Evolutionary conservation across 2,329 filamentous ascomycete species (phyloP), one percentile per base, ranked within the genome.

Genomic region (Alternaria brassicicola): DNA sequence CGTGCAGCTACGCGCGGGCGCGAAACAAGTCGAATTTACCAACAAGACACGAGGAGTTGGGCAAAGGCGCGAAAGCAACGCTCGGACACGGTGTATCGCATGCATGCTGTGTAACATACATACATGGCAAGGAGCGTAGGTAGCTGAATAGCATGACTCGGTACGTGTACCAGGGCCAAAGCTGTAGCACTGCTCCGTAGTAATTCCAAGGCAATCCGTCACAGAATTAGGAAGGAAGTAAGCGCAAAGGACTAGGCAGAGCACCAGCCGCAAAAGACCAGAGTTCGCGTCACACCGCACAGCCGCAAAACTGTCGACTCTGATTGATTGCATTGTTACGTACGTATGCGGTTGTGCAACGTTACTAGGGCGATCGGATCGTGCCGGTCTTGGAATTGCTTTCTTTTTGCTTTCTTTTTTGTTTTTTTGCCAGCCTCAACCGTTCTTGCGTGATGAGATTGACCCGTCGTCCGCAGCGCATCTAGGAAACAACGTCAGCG

Each of bases 31-130:
- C 21, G 25, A 46, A 13, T 28, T 21, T 47, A n/a, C 21, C 43
- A 47, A 23, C 43, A 33, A 33, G 36, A 39, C 36, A 39, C 36
- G 23, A 13, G 13, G 9, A 12, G 10, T 38, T 38, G 36, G 36
- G 36, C 36, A 39, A 39, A 39, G 36, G 19, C 12, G 19, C 36
- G 6, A 39, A 51, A 38, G 13, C 26, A 41, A 23, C 48, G 36
- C 48, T 51, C 48, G 48, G 48, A 42, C 53, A 19, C 50, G 36
- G 42, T 30, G 36, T 48, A 57, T 57, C 48, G 55, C 55, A 36
- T 46, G 49, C 55, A 57, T 54, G 42, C 55, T 57, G 55, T 57
- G 42, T 30, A 57, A 57, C 50, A 57, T 43, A 46, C 49, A 41
- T 43, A 50, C 47, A 50, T 33, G 33, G 33, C 36, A 30, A 17